A percentile compares a stretch with the other conserved stretches of the same genome.
Evolutionary conservation across 306 rosid species (phyloP).

Genomic region (Vigna mungo): DNA sequence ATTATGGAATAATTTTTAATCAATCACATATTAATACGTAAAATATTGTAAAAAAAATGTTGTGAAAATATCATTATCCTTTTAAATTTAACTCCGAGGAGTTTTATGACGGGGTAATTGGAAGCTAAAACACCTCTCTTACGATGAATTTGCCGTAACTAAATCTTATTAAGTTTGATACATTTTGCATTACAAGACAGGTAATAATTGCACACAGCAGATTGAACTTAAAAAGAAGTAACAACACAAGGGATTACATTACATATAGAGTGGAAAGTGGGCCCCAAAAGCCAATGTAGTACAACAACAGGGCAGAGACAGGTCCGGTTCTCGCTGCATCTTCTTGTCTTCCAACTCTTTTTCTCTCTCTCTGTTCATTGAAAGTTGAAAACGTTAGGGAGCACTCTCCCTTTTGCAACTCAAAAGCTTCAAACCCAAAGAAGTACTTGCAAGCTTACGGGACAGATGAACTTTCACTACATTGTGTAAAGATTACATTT

Average conservation of each 20-base stretch:
- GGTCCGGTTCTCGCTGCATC: constrained; percentile 28
- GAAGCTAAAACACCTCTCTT: constrained; percentile 12
- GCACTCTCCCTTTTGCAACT: constrained; percentile 28
- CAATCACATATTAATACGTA: too few species aligned
- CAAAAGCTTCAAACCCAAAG: constrained; percentile 37
- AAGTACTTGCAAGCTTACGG: background rate
- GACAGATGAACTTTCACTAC: constrained; percentile 34
- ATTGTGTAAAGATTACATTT: constrained; percentile 45
- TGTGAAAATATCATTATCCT: too few species aligned
- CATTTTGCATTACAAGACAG: constrained; percentile 33
- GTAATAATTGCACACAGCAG: constrained; percentile 8
- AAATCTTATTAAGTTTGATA: constrained; percentile 4
- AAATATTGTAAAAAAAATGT: too few species aligned
- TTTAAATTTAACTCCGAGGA: background rate
- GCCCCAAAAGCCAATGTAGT: constrained; percentile 44
- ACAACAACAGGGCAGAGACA: constrained; percentile 23
- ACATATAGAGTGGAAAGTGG: constrained; percentile 29
- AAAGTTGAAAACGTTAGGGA: background rate
- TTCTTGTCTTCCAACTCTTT: constrained; percentile 8
- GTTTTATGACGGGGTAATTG: constrained; percentile 17
- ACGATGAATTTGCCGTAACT: background rate
- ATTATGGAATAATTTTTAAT: too few species aligned
- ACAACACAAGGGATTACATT: constrained; percentile 36
- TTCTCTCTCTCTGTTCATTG: constrained; percentile 23
- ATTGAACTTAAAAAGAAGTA: constrained; percentile 18